These are phyloP conservation scores for Globisporangium okanoganense DNA, from an alignment of 352 stramenopile genomes.

Conservation along the genomic window DNA sequence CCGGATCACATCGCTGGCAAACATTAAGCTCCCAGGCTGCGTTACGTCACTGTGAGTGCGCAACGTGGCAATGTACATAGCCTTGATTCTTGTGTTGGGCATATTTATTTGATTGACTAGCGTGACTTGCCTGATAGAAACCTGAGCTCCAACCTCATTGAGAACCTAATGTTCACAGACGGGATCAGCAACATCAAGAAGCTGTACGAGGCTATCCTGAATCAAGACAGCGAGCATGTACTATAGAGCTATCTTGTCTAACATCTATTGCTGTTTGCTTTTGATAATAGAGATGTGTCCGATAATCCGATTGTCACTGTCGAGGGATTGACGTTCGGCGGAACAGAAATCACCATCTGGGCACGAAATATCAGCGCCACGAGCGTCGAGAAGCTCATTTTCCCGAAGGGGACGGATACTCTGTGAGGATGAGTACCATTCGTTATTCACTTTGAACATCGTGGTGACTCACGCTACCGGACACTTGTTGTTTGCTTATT, in stretches of 20 bases:
- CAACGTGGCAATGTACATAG: too few species aligned
- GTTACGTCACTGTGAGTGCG: slow-evolving; percentile 10
- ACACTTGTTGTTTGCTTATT: not conserved
- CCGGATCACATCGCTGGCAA: slow-evolving; percentile 4
- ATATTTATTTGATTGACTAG: not conserved
- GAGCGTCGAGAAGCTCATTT: slow-evolving; percentile 1
- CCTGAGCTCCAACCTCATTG: slow-evolving; percentile 12
- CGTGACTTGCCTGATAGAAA: not conserved
- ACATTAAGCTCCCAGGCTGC: slow-evolving; percentile 6
- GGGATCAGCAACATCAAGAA: slow-evolving; percentile 1
- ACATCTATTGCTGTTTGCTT: not conserved
- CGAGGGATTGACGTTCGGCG: not conserved
- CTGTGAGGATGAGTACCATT: not conserved
- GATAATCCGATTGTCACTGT: slow-evolving; percentile 12
- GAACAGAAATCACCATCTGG: not conserved
- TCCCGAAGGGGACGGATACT: slow-evolving; percentile 5
- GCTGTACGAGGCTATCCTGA: not conserved
- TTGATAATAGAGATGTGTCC: slow-evolving; percentile 8
- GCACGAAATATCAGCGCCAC: slow-evolving; percentile 15
- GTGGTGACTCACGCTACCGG: not conserved
- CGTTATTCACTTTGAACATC: not conserved
- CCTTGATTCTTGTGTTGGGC: not conserved
- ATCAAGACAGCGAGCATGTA: not conserved
- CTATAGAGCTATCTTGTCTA: not conserved
- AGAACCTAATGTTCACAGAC: slow-evolving; percentile 7